These are phyloP conservation scores for Plenodomus tracheiphilus DNA, from an alignment of 2,329 filamentous ascomycete genomes.

Conservation along the genomic window DNA sequence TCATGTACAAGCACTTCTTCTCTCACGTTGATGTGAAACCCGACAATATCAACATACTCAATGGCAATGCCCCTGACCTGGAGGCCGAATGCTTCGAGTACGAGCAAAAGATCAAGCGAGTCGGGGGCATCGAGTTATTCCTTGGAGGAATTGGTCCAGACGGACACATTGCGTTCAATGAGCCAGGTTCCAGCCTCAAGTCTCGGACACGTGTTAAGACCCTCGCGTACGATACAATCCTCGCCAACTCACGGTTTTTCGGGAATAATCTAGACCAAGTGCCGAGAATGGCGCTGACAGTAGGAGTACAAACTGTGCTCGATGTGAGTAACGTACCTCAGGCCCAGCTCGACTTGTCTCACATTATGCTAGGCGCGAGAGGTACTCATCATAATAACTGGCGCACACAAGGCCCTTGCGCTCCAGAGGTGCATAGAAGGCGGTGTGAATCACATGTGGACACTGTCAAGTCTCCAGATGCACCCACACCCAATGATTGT, in stretches of 20 bases:
- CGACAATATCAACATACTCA: conserved; percentile 80
- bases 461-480: conserved; percentile 76
- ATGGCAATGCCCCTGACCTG: conserved; percentile 77
- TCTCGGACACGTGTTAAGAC: conserved; percentile 85
- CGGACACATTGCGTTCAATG: conserved; percentile 89
- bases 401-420: conserved; percentile 78
- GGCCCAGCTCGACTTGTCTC: conserved; percentile 14
- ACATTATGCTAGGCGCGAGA: conserved; percentile 61
- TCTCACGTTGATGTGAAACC: conserved; percentile 81
- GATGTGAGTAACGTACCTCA: conserved; percentile 52
- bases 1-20: conserved; percentile 94
- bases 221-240: conserved; percentile 81
- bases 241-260: conserved; percentile 86
- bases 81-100: conserved; percentile 78
- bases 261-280: conserved; percentile 72
- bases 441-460: conserved; percentile 90
- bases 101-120: conserved; percentile 73
- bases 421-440: conserved; percentile 80
- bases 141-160: conserved; percentile 83
- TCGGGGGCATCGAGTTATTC: conserved; percentile 83
- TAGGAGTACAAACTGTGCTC: conserved; percentile 81
- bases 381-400: conserved; percentile 80
- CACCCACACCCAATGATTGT: conserved; percentile 82
- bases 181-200: conserved; percentile 77
- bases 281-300: conserved; percentile 80